Evolutionary conservation across 139 green algal species (phyloP).

Genomic region (Chlamydomonas asymmetrica): DNA sequence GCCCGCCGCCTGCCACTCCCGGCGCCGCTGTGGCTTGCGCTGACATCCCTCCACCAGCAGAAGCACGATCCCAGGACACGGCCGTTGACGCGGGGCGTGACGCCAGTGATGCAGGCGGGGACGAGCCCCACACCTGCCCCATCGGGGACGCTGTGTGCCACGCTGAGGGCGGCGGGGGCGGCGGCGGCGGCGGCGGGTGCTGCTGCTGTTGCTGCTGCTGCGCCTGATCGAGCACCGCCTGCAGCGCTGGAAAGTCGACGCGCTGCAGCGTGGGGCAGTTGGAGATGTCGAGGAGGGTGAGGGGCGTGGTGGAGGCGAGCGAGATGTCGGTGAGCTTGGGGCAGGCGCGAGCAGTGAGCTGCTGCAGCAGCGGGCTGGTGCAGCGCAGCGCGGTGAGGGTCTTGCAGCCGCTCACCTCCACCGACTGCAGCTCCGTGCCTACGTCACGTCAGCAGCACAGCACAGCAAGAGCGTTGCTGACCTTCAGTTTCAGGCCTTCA

Average conservation of each 20-base stretch:
- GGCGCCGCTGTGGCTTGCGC: neutral
- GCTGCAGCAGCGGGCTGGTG: slow-evolving; percentile 4
- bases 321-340: neutral
- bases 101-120: too few species aligned
- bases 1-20: too few species aligned
- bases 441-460: too few species aligned
- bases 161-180: too few species aligned
- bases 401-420: slow-evolving; percentile 46
- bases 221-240: neutral
- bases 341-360: slow-evolving; percentile 12
- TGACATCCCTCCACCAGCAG: neutral
- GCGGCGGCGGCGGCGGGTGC: too few species aligned
- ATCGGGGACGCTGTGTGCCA: too few species aligned
- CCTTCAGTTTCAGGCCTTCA: too few species aligned
- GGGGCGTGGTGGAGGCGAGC: neutral
- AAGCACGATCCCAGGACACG: too few species aligned
- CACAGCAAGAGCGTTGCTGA: too few species aligned
- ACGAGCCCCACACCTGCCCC: too few species aligned
- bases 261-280: slow-evolving; percentile 18
- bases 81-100: too few species aligned
- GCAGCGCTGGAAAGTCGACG: too few species aligned
- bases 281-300: slow-evolving; percentile 21
- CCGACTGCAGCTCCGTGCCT: slow-evolving; percentile 3
- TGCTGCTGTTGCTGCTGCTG: neutral
- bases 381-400: slow-evolving; percentile 19